Percentiles rank a stretch among this genome's conserved stretches.
These are phyloP conservation scores for Saprolegnia parasitica DNA, from an alignment of 352 stramenopile species.

Conservation along the genomic window DNA sequence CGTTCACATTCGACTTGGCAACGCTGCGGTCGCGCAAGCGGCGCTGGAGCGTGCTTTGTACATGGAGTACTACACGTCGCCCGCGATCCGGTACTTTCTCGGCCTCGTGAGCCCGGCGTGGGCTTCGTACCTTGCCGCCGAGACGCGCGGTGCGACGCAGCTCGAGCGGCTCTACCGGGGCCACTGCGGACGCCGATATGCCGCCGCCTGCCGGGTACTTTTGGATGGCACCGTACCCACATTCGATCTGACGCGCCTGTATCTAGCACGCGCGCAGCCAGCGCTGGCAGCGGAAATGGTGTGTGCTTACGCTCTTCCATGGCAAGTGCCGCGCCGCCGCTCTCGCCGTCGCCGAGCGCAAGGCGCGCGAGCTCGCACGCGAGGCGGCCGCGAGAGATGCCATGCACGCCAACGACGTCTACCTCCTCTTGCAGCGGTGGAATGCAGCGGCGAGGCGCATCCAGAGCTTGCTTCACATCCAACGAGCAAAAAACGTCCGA, in stretches of 20 bases:
- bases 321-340: background rate
- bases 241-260: background rate
- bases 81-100: constrained; percentile 46
- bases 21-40: constrained; percentile 34
- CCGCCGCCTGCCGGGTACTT: background rate
- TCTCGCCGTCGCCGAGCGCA: background rate
- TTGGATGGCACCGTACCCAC: background rate
- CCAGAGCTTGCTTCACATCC: constrained; percentile 49
- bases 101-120: constrained; percentile 39
- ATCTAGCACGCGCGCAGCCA: constrained; percentile 4
- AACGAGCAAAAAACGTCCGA: constrained; percentile 35
- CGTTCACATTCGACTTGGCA: constrained; percentile 38
- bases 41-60: constrained; percentile 39
- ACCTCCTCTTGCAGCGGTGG: constrained; percentile 37
- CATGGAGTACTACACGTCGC: constrained; percentile 40
- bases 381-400: constrained; percentile 37
- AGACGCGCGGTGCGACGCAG: constrained; percentile 36
- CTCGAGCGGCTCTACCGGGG: constrained; percentile 35
- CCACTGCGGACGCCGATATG: background rate
- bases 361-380: constrained; percentile 11
- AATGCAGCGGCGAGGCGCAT: constrained; percentile 47
- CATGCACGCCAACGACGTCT: constrained; percentile 46
- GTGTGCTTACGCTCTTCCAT: background rate
- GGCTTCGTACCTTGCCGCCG: constrained; percentile 39
- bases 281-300: background rate